A percentile compares a stretch with the other conserved stretches of the same genome.
Conservation (phyloP, 148 eudicot genomes). For the Pharnaceum exiguum region DNA sequence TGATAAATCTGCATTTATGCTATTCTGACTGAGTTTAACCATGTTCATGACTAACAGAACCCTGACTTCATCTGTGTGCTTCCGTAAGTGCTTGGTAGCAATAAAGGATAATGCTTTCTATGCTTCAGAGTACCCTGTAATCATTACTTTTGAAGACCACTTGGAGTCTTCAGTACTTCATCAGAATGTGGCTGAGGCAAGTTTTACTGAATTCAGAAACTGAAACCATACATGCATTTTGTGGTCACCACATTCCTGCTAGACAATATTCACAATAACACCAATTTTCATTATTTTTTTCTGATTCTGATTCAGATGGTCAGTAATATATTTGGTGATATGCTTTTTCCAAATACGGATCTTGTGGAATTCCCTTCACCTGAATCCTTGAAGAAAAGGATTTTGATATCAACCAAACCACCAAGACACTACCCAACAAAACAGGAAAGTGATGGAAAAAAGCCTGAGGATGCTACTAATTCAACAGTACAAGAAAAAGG, state of each 20-base stretch:
- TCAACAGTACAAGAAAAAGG: neutral
- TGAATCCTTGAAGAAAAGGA: constrained; percentile 32
- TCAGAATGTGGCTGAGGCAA: constrained; percentile 60
- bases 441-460: neutral
- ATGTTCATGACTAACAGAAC: constrained; percentile 42
- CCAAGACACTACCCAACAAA: constrained; percentile 30
- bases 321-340: constrained; percentile 30
- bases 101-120: constrained; percentile 73
- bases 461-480: neutral
- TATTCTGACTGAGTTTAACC: neutral
- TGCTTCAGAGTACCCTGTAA: constrained; percentile 65
- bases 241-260: neutral
- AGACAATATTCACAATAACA: neutral
- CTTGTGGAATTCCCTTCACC: constrained; percentile 45
- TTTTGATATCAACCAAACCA: constrained; percentile 62
- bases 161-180: constrained; percentile 54
- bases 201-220: constrained; percentile 1
- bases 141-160: constrained; percentile 90
- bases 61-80: constrained; percentile 61
- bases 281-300: too few species aligned
- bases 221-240: neutral
- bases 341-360: constrained; percentile 26
- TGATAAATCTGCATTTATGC: neutral
- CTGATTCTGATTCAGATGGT: constrained; percentile 41
- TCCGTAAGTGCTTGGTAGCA: constrained; percentile 57